Conservation (phyloP, 306 rosid genomes). For the Cicer bijugum region DNA sequence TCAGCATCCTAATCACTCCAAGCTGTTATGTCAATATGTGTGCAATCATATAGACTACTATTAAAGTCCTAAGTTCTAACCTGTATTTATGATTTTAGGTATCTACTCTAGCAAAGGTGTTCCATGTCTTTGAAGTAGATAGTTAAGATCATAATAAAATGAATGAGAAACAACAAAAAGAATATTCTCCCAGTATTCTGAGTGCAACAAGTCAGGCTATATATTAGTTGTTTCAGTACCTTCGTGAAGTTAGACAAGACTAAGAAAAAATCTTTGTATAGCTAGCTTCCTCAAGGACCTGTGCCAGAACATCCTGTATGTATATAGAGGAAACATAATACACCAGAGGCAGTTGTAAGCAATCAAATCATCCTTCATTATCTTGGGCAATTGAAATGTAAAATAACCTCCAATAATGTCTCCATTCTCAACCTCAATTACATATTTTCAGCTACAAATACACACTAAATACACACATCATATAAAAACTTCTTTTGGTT, state of each 20-base stretch:
- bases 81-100: background rate
- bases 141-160: conserved; percentile 19
- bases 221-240: conserved; percentile 53
- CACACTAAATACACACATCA: background rate
- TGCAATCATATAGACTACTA: conserved; percentile 8
- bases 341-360: conserved; percentile 40
- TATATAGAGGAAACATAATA: conserved; percentile 26
- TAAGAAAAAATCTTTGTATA: conserved; percentile 62
- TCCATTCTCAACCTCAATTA: conserved; percentile 22
- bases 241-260: conserved; percentile 69
- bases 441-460: conserved; percentile 26
- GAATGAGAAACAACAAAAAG: conserved; percentile 30
- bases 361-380: conserved; percentile 27
- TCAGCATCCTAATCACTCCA: conserved; percentile 5
- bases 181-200: background rate
- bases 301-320: conserved; percentile 68
- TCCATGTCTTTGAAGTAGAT: conserved; percentile 14
- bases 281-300: conserved; percentile 83
- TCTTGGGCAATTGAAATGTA: conserved; percentile 31
- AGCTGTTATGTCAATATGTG: conserved; percentile 31
- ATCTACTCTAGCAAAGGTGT: conserved; percentile 14
- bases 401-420: conserved; percentile 36
- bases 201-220: conserved; percentile 40
- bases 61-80: background rate
- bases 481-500: conserved; percentile 17